Evolutionary conservation across 345 rosid genomes (phyloP), one percentile per base, ranked within the genome.

Genomic region (Salix caprea): DNA sequence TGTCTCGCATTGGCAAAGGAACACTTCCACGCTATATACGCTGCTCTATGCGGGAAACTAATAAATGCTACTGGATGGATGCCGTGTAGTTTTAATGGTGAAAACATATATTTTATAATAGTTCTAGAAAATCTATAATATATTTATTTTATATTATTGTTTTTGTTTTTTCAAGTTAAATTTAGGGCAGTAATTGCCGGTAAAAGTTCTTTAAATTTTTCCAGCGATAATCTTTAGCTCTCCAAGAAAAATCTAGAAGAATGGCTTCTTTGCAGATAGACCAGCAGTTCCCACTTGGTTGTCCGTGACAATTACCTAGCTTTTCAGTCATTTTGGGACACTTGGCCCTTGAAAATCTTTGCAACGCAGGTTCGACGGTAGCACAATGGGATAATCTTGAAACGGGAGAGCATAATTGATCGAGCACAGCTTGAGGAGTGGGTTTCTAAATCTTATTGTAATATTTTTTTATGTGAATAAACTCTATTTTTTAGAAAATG

Each of bases 211-310:
- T 0, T 34, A 4, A 4, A 34, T 0, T 34, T 34, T 5, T 34
- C 37, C 37, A 34, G 37, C 6, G 37, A 34, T 34, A 34, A 34
- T 34, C 37, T 34, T 34, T 34, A 34, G 37, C 37, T 34, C 37
- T 34, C 39, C 19, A n/a, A 56, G 75, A 74, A 70, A 69, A 68
- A 39, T 74, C 82, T 74, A 48, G 71, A 69, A 10, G 44, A 40
- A 16, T 3, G 37, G 44, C 65, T 69, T 65, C 85, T 73, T 54
- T 76, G 44, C 61, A 46, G 85, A 69, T 42, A 76, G 71, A 54
- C 44, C 76, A 48, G 14, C 44, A 56, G 64, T 40, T 71, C 54
- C 11, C 37, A 65, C 46, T 65, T 6, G 56, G 67, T 69, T 7
- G 64, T 50, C 56, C 75, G 39, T 60, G 12, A 23, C 56, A 72